Evolutionary conservation across 495 filamentous ascomycete genomes (phyloP).

Genomic region (Penicillium flavigenum): DNA sequence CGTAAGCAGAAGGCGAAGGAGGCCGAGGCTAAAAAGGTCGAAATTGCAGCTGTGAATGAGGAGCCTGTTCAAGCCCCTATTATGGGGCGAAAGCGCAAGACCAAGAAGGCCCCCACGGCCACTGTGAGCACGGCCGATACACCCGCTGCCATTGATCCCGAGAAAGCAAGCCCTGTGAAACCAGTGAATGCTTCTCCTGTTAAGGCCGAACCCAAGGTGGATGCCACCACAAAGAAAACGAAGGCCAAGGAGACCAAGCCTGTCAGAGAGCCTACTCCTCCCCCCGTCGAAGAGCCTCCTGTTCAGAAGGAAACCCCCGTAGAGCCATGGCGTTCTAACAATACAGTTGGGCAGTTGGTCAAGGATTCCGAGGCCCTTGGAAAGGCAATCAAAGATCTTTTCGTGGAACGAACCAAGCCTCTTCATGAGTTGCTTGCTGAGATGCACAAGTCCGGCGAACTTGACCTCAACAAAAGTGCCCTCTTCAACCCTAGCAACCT

Average conservation of each 20-base stretch:
- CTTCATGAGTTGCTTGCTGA: conserved; percentile 48
- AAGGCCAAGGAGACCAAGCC: conserved; percentile 40
- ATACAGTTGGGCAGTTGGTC: conserved; percentile 42
- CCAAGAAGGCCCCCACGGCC: conserved; percentile 63
- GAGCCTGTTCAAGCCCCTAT: conserved; percentile 78
- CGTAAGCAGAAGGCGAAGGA: conserved; percentile 61
- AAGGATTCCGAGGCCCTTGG: conserved; percentile 42
- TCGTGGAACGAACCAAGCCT: conserved; percentile 41
- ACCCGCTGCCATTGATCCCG: conserved; percentile 32
- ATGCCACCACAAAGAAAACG: conserved; percentile 32
- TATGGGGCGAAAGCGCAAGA: conserved; percentile 84
- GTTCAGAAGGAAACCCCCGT: conserved; percentile 25
- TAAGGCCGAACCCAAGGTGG: conserved; percentile 30
- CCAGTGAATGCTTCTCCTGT: conserved; percentile 25
- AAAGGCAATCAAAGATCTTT: conserved; percentile 39
- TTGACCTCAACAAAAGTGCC: conserved; percentile 51
- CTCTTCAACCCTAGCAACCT: conserved; percentile 57
- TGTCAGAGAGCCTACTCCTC: conserved; percentile 31
- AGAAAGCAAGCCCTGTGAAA: conserved; percentile 37
- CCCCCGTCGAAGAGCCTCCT: conserved; percentile 37
- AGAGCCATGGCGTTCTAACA: conserved; percentile 45
- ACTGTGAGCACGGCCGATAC: conserved; percentile 43
- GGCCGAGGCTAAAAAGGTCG: conserved; percentile 62
- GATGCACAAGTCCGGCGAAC: conserved; percentile 48
- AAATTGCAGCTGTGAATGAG: conserved; percentile 49